Evolutionary conservation across 768 basidiomycete genomes (phyloP), one percentile per base, ranked within the genome.

Genomic region (Amanita fuliginea): DNA sequence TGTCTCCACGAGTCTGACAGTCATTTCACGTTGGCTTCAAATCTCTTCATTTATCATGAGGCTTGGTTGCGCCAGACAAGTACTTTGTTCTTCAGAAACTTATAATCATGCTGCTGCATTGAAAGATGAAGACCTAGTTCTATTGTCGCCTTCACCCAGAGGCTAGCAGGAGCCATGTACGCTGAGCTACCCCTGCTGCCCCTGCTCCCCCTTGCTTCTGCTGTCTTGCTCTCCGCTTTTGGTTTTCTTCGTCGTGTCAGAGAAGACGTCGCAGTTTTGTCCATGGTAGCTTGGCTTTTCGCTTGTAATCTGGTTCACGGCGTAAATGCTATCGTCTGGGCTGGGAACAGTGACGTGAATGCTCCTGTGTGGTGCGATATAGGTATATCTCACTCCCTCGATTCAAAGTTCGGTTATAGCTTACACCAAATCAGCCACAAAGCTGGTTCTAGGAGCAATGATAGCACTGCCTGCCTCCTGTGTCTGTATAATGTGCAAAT

Each of bases 321-420:
- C 0, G 62, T 86, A 35, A 78, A 89, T 59, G 64, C 77, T 3
- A 55, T 83, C 21, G 56, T 81, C 3, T 92, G 84, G 85, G 63
- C 67, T 39, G 73, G 65, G n/a, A 79, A 75, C 56, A 60, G 66
- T 4, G 59, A 67, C 19, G 60, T 76, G 26, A 61, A 55, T 41
- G 67, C 66, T 13, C 69, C 76, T 0, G 70, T 77, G 6, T 92
- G 85, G 85, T 91, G 88, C 59, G 88, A 92, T 58, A 80, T 92
- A 33, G 67, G 84, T 86, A 47, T 45, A 45, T 34, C 19, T 10
- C 47, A 9, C 14, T 26, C n/a, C 42, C 4, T 33, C 39, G 21
- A 47, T 28, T 19, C 21, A 1, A 18, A 18, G 2, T 39, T 40
- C 11, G 10, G 4, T 33, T 16, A 2, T 19, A 19, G 7, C 26